These are phyloP conservation scores for Fusarium paranaense DNA, from an alignment of 2,329 filamentous ascomycete species.

Conservation along the genomic window DNA sequence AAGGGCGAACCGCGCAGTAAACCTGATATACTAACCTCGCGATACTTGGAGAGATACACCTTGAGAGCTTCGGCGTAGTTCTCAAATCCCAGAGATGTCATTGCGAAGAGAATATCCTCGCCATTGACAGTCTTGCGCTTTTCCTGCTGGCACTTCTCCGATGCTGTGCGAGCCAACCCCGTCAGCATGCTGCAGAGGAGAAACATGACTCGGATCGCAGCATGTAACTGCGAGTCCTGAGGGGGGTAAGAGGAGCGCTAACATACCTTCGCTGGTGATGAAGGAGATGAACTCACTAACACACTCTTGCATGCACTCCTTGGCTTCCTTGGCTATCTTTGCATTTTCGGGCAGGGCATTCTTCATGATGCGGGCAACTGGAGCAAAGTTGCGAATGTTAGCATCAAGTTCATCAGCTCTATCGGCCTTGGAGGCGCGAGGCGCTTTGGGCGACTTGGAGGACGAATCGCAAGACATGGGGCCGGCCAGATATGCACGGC, in stretches of 20 bases:
- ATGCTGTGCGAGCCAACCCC: conserved; percentile 69
- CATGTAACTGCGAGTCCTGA: conserved; percentile 20
- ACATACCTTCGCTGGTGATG: conserved; percentile 97
- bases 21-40: conserved; percentile 79
- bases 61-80: conserved; percentile 98
- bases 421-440: conserved; percentile 60
- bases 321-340: conserved; percentile 98
- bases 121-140: conserved; percentile 99
- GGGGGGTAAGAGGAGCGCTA: neutral
- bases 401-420: conserved; percentile 75
- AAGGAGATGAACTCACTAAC: conserved; percentile 99
- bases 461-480: conserved; percentile 72
- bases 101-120: conserved; percentile 97
- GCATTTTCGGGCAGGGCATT: conserved; percentile 96
- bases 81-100: conserved; percentile 98
- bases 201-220: conserved; percentile 28
- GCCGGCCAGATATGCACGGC: conserved; percentile 53
- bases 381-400: conserved; percentile 94
- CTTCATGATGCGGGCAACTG: conserved; percentile 99
- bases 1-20: neutral
- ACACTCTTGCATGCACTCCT: conserved; percentile 99
- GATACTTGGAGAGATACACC: conserved; percentile 97
- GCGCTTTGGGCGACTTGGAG: conserved; percentile 62
- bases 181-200: conserved; percentile 36
- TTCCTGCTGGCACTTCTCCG: conserved; percentile 99